Evolutionary conservation across 352 stramenopile genomes (phyloP).

Genomic region (Pythium brachiatum): DNA sequence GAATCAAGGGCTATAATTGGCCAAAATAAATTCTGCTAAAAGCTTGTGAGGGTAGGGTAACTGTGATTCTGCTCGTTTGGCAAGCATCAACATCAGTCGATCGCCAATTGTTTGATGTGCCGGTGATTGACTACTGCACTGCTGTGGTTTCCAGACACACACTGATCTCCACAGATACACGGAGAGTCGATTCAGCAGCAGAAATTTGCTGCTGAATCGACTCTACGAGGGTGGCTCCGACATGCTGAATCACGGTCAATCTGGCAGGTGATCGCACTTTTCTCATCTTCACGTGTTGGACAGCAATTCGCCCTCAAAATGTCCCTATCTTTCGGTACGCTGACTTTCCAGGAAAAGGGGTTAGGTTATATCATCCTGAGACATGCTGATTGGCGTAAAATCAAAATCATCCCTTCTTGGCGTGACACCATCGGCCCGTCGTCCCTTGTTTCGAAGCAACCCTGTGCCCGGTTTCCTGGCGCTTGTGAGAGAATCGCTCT

Average conservation of each 20-base stretch:
- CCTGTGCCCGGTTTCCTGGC: neutral
- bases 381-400: neutral
- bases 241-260: too few species aligned
- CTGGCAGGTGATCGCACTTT: too few species aligned
- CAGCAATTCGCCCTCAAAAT: neutral
- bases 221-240: too few species aligned
- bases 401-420: neutral
- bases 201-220: too few species aligned
- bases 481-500: neutral
- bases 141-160: too few species aligned
- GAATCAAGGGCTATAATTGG: too few species aligned
- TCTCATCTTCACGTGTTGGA: neutral
- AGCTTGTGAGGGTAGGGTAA: neutral
- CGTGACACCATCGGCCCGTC: neutral
- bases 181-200: too few species aligned
- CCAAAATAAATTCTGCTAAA: neutral
- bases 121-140: neutral
- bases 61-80: slow-evolving; percentile 1
- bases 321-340: neutral
- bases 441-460: neutral
- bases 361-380: neutral
- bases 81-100: slow-evolving; percentile 9
- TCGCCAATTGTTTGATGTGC: neutral
- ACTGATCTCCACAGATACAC: too few species aligned
- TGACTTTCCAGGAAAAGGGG: neutral